These are phyloP conservation scores for Prunus padus DNA, from an alignment of 306 rosid species.

Conservation along the genomic window DNA sequence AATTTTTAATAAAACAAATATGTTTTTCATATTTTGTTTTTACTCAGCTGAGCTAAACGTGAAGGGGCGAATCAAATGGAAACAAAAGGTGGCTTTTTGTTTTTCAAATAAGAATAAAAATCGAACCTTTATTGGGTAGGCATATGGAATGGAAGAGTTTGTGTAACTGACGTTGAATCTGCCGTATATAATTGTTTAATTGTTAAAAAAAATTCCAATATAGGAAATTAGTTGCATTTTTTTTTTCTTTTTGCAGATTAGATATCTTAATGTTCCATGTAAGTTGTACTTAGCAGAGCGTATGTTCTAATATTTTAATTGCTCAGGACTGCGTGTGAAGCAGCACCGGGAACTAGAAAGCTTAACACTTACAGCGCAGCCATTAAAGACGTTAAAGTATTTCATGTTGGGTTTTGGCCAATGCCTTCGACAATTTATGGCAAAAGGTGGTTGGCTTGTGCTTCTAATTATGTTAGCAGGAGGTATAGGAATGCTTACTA, in stretches of 20 bases:
- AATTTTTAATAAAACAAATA: background rate
- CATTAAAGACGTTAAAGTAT: slow-evolving; percentile 16
- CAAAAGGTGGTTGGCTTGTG: slow-evolving; percentile 17
- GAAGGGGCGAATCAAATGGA: background rate
- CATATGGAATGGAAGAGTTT: background rate
- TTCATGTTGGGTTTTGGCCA: slow-evolving; percentile 3
- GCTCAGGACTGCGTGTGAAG: slow-evolving; percentile 11
- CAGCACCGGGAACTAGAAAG: slow-evolving; percentile 11
- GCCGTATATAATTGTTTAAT: background rate
- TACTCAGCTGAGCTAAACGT: background rate
- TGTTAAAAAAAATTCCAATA: background rate
- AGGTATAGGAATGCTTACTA: slow-evolving; percentile 9
- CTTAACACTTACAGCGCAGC: background rate
- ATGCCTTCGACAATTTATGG: slow-evolving; percentile 2
- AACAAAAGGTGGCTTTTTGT: background rate
- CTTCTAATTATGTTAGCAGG: slow-evolving; percentile 6
- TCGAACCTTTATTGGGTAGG: background rate
- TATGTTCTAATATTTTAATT: background rate
- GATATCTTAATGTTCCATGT: background rate
- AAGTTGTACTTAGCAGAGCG: background rate
- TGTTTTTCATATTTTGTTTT: background rate
- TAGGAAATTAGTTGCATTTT: background rate
- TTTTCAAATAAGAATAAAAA: too few species aligned
- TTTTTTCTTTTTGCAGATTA: background rate
- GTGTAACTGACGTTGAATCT: too few species aligned